phyloP scores from a whole-genome alignment of 495 filamentous ascomycete species.

The Xylaria sp. region DNA sequence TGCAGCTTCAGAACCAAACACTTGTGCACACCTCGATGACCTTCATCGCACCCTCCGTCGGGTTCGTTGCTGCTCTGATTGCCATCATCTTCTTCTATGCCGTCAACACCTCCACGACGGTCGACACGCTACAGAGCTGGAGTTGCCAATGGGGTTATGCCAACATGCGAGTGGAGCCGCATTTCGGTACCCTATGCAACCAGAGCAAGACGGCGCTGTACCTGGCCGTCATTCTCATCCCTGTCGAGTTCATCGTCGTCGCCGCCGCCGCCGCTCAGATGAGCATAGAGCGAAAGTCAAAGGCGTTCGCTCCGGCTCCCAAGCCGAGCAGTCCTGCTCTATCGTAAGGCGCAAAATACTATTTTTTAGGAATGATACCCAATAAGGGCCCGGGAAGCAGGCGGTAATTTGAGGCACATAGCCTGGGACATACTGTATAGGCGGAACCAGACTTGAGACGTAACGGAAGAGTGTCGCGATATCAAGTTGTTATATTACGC shows the following conservation, averaged over 20 bases:
- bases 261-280: slow-evolving; percentile 48
- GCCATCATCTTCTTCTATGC: slow-evolving; percentile 61
- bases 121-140: slow-evolving; percentile 61
- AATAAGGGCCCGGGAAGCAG: background rate
- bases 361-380: background rate
- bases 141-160: slow-evolving; percentile 59
- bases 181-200: slow-evolving; percentile 57
- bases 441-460: background rate
- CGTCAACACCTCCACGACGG: slow-evolving; percentile 54
- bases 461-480: background rate
- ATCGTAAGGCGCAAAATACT: slow-evolving; percentile 19
- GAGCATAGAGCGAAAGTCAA: slow-evolving; percentile 46
- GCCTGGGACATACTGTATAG: background rate
- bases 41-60: slow-evolving; percentile 49
- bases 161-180: slow-evolving; percentile 51
- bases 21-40: slow-evolving; percentile 47
- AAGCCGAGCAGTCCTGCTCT: slow-evolving; percentile 39
- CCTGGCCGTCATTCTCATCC: slow-evolving; percentile 59
- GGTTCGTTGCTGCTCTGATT: slow-evolving; percentile 55
- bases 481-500: background rate
- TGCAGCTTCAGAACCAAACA: slow-evolving; percentile 51
- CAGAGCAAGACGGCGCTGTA: slow-evolving; percentile 59
- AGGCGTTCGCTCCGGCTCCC: slow-evolving; percentile 25
- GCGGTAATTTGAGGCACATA: background rate
- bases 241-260: slow-evolving; percentile 53